Evolutionary conservation across 257 asterid genomes (phyloP).

Genomic region (Solanum bukasovii): DNA sequence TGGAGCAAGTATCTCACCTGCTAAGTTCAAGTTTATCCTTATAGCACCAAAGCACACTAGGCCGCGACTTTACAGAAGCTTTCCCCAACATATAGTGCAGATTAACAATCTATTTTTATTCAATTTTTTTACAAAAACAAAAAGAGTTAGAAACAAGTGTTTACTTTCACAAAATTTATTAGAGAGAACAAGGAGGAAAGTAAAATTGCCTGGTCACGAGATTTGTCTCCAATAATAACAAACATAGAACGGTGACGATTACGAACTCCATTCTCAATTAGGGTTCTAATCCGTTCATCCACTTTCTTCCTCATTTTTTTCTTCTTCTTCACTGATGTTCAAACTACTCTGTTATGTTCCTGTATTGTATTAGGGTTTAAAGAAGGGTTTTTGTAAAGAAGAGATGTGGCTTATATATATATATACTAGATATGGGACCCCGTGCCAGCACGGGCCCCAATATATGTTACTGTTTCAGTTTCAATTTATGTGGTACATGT

Average conservation of each 20-base stretch:
- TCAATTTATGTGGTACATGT: too few relatives aligned
- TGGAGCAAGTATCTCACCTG: conserved; percentile 33
- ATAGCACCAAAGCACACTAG: conserved; percentile 89
- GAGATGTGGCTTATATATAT: neutral
- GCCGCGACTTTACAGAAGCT: conserved; percentile 60
- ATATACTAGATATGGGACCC: too few relatives aligned
- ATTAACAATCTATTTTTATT: conserved; percentile 51
- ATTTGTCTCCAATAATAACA: conserved; percentile 84
- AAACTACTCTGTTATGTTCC: neutral
- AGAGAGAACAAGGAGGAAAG: neutral
- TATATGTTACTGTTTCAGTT: too few relatives aligned
- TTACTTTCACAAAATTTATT: neutral
- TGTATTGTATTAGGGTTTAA: neutral
- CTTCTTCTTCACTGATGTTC: neutral
- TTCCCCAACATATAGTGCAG: conserved; percentile 66
- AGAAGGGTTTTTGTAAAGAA: neutral
- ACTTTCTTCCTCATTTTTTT: conserved; percentile 67
- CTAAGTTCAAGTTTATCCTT: conserved; percentile 87
- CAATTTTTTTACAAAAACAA: neutral
- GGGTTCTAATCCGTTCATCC: conserved; percentile 74
- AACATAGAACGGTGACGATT: conserved; percentile 85
- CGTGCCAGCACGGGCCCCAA: too few relatives aligned
- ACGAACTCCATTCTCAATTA: conserved; percentile 86
- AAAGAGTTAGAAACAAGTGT: neutral
- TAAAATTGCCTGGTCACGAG: conserved; percentile 49